Evolutionary conservation across 139 green algal genomes (phyloP).

Genomic region (Diplosphaera chodatii): DNA sequence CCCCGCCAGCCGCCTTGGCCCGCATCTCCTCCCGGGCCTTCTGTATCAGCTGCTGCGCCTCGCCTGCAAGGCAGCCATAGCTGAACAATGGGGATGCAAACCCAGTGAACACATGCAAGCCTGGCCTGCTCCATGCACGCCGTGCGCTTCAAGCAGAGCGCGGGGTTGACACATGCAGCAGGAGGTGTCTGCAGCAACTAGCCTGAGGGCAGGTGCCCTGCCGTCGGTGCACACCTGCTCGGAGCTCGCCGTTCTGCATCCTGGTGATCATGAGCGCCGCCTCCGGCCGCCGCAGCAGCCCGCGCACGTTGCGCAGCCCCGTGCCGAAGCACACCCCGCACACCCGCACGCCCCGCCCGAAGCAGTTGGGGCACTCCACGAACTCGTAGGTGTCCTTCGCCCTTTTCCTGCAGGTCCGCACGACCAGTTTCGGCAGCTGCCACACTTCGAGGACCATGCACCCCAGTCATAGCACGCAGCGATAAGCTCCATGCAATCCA

Average conservation of each 20-base stretch:
- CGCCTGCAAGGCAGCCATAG: neutral
- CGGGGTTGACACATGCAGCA: neutral
- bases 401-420: conserved; percentile 26
- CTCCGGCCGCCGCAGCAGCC: conserved; percentile 88
- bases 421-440: neutral
- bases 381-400: conserved; percentile 97
- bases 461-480: no score
- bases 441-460: no score
- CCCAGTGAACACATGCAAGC: no score
- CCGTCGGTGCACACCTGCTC: conserved; percentile 39
- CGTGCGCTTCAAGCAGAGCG: no score
- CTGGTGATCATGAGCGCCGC: conserved; percentile 81
- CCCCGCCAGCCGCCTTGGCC: neutral
- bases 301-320: conserved; percentile 82
- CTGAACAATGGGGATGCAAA: neutral
- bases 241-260: conserved; percentile 88
- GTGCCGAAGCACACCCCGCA: conserved; percentile 96
- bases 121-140: no score
- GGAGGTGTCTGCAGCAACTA: neutral
- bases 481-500: no score
- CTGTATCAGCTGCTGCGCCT: conserved; percentile 1
- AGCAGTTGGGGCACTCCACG: conserved; percentile 97
- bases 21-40: neutral
- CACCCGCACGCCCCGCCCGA: conserved; percentile 80
- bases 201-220: neutral